phyloP scores from a whole-genome alignment of 1,139 yeast genomes.

The Hyphopichia buzzinii region DNA sequence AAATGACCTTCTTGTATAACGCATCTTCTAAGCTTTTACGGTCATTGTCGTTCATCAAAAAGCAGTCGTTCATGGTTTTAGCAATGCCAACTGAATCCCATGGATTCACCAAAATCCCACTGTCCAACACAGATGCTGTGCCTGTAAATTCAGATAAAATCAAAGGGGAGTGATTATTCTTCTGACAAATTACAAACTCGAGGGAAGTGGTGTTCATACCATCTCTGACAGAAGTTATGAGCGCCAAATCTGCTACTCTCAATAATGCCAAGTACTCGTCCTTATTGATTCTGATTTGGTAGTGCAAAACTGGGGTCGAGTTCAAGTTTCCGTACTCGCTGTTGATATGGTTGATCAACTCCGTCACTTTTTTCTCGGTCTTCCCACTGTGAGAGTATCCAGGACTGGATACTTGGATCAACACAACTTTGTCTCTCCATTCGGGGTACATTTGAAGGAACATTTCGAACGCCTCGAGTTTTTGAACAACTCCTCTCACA shows the following conservation, averaged over 20 bases:
- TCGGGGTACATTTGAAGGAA: slow-evolving; percentile 88
- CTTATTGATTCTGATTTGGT: slow-evolving; percentile 82
- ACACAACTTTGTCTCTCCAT: slow-evolving; percentile 82
- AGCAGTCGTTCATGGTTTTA: slow-evolving; percentile 69
- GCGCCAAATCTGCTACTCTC: slow-evolving; percentile 84
- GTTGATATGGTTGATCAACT: slow-evolving; percentile 75
- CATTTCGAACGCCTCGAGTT: slow-evolving; percentile 75
- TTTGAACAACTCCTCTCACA: slow-evolving; percentile 81
- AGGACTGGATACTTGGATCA: slow-evolving; percentile 90
- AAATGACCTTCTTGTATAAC: slow-evolving; percentile 62
- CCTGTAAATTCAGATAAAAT: slow-evolving; percentile 93
- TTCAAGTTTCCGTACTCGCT: slow-evolving; percentile 79
- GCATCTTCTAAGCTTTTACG: slow-evolving; percentile 41
- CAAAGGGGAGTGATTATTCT: slow-evolving; percentile 68
- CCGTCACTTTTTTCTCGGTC: slow-evolving; percentile 77
- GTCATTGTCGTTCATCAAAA: slow-evolving; percentile 46
- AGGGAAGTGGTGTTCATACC: slow-evolving; percentile 96
- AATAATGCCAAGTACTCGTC: slow-evolving; percentile 88
- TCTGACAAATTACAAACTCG: slow-evolving; percentile 89
- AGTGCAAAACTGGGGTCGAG: slow-evolving; percentile 84
- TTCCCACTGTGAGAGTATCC: slow-evolving; percentile 56
- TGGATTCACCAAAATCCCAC: slow-evolving; percentile 87
- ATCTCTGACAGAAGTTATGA: slow-evolving; percentile 88
- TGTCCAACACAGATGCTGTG: slow-evolving; percentile 74
- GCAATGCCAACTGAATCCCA: slow-evolving; percentile 97